Conservation (phyloP, 352 stramenopile species). For the Phytopythium kandeliae region DNA sequence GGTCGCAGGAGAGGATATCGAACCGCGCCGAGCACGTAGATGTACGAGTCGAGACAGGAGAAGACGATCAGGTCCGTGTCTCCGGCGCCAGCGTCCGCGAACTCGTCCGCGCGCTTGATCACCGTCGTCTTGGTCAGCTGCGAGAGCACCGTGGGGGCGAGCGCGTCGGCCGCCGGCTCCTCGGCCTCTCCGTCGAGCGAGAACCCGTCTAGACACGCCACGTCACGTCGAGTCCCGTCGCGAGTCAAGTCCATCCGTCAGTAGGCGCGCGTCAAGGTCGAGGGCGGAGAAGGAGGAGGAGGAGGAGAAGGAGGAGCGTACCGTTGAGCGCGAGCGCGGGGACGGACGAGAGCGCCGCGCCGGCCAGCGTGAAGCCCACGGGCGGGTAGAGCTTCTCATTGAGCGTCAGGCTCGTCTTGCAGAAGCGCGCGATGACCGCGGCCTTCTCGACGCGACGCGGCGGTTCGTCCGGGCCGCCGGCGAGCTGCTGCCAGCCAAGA, state of each 20-base stretch:
- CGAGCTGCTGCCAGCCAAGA: conserved; percentile 45
- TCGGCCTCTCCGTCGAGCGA: conserved; percentile 22
- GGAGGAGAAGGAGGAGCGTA: conserved; percentile 5
- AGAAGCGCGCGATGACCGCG: conserved; percentile 61
- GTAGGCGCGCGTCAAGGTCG: too few species aligned
- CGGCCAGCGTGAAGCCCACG: conserved; percentile 52
- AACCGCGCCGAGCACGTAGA: conserved; percentile 94
- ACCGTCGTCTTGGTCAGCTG: conserved; percentile 71
- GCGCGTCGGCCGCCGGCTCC: conserved; percentile 12
- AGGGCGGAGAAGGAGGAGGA: too few species aligned
- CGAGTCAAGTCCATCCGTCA: too few species aligned
- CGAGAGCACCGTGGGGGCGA: conserved; percentile 45
- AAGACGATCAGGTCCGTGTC: conserved; percentile 76
- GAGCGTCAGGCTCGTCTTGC: conserved; percentile 69
- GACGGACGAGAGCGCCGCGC: conserved; percentile 11
- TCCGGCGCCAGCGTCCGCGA: conserved; percentile 24
- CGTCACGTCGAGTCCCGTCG: too few species aligned
- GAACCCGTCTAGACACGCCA: conserved; percentile 44
- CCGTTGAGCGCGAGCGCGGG: conserved; percentile 30
- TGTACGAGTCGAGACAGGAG: conserved; percentile 91
- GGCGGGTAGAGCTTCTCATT: conserved; percentile 80
- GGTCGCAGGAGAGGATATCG: conserved; percentile 67
- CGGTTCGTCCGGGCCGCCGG: conserved; percentile 10
- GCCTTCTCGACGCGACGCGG: conserved; percentile 37
- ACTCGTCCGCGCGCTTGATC: conserved; percentile 71